Conservation (phyloP, 1,284 basidiomycete genomes). For the Irpex sp. region DNA sequence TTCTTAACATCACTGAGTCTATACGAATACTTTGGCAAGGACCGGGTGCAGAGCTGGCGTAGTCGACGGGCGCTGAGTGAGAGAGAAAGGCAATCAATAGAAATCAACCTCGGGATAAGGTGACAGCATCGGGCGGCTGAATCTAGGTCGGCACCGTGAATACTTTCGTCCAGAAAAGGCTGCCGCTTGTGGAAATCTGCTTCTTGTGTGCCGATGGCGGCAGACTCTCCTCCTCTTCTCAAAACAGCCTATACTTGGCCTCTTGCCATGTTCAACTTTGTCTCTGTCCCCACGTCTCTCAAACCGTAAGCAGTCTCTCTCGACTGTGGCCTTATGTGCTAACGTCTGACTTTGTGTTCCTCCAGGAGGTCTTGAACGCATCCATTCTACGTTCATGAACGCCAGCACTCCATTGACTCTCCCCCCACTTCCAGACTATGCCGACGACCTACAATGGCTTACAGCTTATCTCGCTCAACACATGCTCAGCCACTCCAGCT, state of each 20-base stretch:
- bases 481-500: conserved; percentile 44
- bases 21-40: not conserved
- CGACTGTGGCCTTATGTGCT: not conserved
- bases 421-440: conserved; percentile 41
- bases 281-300: not conserved
- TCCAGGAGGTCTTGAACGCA: not conserved
- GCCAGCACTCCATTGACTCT: conserved; percentile 24
- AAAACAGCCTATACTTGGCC: not conserved
- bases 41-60: not conserved
- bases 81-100: not conserved
- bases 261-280: not conserved
- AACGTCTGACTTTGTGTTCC: not conserved
- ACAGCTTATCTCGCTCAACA: conserved; percentile 53
- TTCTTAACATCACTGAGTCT: not conserved
- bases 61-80: not conserved
- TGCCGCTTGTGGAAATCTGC: not conserved
- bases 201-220: not conserved
- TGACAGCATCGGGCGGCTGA: too few relatives aligned
- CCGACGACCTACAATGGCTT: conserved; percentile 49
- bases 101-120: not conserved
- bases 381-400: not conserved
- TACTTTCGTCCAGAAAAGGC: not conserved
- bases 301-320: not conserved
- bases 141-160: not conserved
- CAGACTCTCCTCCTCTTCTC: not conserved